Conservation (phyloP, 495 filamentous ascomycete species). For the Penicillium steckii region DNA sequence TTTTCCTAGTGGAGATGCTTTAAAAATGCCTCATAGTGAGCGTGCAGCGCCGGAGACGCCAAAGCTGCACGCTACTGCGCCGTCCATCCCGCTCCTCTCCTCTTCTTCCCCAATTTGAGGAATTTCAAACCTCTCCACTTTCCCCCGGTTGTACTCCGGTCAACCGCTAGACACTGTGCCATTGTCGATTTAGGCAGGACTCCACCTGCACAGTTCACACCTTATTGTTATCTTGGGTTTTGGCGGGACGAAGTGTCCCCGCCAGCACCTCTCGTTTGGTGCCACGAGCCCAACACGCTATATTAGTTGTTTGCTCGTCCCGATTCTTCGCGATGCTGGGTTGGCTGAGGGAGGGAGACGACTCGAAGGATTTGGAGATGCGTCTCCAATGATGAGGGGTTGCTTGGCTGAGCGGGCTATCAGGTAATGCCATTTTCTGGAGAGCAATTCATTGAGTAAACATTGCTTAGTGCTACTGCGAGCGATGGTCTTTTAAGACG, state of each 20-base stretch:
- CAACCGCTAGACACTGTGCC: constrained; percentile 9
- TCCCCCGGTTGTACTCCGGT: constrained; percentile 29
- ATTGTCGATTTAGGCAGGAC: background rate
- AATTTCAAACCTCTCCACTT: constrained; percentile 17
- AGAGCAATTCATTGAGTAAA: background rate
- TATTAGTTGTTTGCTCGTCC: background rate
- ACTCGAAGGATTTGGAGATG: background rate
- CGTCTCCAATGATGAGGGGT: background rate
- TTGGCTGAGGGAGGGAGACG: background rate
- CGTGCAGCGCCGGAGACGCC: background rate
- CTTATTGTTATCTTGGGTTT: constrained; percentile 19
- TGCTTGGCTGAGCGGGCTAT: background rate
- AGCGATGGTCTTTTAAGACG: too few relatives aligned
- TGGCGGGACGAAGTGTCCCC: background rate
- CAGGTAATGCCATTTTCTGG: background rate
- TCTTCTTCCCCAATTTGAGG: background rate
- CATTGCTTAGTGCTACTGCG: too few relatives aligned
- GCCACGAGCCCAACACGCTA: constrained; percentile 14
- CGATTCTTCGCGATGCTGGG: background rate
- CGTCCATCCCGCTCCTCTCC: background rate
- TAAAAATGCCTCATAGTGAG: constrained; percentile 26
- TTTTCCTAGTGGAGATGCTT: constrained; percentile 3
- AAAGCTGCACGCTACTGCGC: background rate
- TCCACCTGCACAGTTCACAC: constrained; percentile 33
- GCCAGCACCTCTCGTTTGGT: constrained; percentile 2